Evolutionary conservation across 306 rosid genomes (phyloP).

Genomic region (Trifolium subterraneum): DNA sequence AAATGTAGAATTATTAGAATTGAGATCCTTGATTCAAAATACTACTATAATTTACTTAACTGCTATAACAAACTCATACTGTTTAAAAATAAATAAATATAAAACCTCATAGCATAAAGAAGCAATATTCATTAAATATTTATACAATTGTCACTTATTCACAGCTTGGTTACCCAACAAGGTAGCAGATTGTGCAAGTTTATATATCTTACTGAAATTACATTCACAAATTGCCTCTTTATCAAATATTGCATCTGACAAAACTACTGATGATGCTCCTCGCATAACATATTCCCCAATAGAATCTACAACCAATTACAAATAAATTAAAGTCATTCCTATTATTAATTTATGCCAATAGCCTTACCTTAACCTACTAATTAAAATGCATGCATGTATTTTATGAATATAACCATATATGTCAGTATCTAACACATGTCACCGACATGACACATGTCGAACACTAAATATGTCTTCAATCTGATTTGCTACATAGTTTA

Average conservation of each 20-base stretch:
- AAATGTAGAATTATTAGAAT: not conserved
- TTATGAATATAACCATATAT: no score
- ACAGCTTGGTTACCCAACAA: constrained; percentile 63
- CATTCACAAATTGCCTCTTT: constrained; percentile 60
- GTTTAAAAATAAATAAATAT: not conserved
- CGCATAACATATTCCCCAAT: constrained; percentile 63
- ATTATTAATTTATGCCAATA: constrained; percentile 3
- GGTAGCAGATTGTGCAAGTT: constrained; percentile 72
- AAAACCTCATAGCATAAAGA: constrained; percentile 15
- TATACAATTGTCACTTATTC: constrained; percentile 46
- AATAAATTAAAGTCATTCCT: constrained; percentile 10
- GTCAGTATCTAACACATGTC: no score
- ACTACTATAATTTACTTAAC: not conserved
- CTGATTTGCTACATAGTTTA: not conserved
- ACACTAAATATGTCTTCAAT: no score
- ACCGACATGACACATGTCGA: no score
- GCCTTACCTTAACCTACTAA: constrained; percentile 1
- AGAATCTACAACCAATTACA: constrained; percentile 56
- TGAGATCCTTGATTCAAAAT: not conserved
- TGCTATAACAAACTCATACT: constrained; percentile 9
- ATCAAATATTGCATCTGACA: constrained; percentile 90
- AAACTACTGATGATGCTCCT: constrained; percentile 83
- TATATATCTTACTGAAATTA: constrained; percentile 59
- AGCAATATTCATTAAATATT: constrained; percentile 8
- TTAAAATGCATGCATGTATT: not conserved